phyloP scores from a whole-genome alignment of 192 early-diverging fungal genomes.

The Backusella tuberculispora region DNA sequence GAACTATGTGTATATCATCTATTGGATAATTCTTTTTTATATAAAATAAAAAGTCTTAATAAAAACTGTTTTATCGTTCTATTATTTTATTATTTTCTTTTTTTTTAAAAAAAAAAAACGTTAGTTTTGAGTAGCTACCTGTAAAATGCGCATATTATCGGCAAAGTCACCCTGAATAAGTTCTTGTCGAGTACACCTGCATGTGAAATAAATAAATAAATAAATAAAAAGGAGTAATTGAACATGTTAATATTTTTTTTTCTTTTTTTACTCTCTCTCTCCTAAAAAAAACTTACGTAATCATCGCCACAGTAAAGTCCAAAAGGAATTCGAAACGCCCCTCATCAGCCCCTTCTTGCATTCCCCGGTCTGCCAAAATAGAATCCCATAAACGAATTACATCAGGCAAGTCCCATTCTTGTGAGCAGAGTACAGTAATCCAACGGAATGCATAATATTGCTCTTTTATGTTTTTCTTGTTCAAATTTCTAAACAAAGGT shows the following conservation, averaged over 20 bases:
- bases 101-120: neutral
- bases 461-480: constrained; percentile 60
- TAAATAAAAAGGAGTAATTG: constrained; percentile 14
- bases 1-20: constrained; percentile 44
- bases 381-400: constrained; percentile 82
- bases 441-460: constrained; percentile 80
- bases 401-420: constrained; percentile 78
- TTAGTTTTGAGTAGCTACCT: constrained; percentile 44
- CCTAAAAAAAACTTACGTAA: constrained; percentile 52
- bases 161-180: constrained; percentile 62
- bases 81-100: neutral
- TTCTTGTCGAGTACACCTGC: constrained; percentile 54
- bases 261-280: neutral
- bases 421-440: constrained; percentile 75
- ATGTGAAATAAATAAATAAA: neutral
- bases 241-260: constrained; percentile 7
- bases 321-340: constrained; percentile 67
- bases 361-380: constrained; percentile 65
- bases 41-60: neutral
- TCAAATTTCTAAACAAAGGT: constrained; percentile 61
- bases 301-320: constrained; percentile 75
- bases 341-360: constrained; percentile 39
- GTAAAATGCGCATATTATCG: constrained; percentile 61
- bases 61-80: no score
- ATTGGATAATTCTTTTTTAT: constrained; percentile 60